phyloP scores from a whole-genome alignment of 176 grass and related monocot species.

The Microstegium vimineum region DNA sequence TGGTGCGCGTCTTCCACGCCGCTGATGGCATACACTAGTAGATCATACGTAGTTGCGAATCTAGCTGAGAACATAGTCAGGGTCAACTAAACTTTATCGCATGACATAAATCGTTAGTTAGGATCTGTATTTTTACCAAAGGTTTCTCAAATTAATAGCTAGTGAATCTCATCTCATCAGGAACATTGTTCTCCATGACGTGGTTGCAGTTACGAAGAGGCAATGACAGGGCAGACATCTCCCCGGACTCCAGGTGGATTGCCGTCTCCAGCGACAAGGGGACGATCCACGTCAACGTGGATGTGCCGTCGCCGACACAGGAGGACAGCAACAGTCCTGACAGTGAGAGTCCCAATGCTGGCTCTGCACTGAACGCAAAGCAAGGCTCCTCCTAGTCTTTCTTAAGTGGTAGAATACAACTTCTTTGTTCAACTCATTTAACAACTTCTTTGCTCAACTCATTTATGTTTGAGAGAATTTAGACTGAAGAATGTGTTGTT shows the following conservation, averaged over 20 bases:
- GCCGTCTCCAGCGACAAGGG: constrained; percentile 72
- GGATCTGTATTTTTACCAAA: neutral
- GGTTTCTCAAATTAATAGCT: neutral
- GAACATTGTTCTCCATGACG: neutral
- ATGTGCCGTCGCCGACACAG: neutral
- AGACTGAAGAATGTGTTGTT: neutral
- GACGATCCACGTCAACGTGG: constrained; percentile 65
- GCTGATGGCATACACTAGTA: constrained; percentile 32
- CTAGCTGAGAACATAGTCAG: neutral
- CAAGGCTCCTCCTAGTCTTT: constrained; percentile 32
- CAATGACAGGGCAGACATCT: constrained; percentile 65
- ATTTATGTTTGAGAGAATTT: no score
- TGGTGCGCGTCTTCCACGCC: constrained; percentile 56
- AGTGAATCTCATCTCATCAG: neutral
- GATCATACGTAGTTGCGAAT: neutral
- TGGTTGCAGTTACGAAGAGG: constrained; percentile 63
- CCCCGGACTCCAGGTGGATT: constrained; percentile 61
- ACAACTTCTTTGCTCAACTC: neutral
- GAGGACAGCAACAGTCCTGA: constrained; percentile 11
- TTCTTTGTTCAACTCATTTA: neutral
- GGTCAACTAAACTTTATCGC: no score
- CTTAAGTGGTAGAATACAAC: constrained; percentile 41
- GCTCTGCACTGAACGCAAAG: neutral
- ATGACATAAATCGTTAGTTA: no score
- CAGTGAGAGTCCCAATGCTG: neutral